Evolutionary conservation across 2,329 filamentous ascomycete genomes (phyloP).

Genomic region (Stagonosporopsis rhizophila): DNA sequence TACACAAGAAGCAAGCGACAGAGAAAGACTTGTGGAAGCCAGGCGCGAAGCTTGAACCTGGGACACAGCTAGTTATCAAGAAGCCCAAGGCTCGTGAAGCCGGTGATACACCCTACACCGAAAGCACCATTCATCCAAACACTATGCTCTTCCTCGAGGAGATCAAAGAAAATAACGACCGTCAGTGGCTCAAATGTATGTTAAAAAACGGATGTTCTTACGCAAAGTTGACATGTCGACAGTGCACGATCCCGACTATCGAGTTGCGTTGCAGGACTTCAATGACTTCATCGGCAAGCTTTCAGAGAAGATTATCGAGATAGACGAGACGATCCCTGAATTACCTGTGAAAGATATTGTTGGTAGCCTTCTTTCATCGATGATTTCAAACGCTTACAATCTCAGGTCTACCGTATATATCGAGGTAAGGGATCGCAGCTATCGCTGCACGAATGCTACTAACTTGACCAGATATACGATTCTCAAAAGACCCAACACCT

Average conservation of each 20-base stretch:
- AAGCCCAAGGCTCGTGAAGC: constrained; percentile 68
- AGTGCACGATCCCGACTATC: constrained; percentile 83
- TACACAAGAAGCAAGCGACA: constrained; percentile 28
- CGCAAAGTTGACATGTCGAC: constrained; percentile 23
- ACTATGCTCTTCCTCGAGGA: constrained; percentile 68
- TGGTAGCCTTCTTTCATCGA: constrained; percentile 29
- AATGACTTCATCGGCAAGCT: constrained; percentile 77
- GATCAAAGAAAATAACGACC: constrained; percentile 66
- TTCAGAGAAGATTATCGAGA: constrained; percentile 72
- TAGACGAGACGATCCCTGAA: constrained; percentile 84
- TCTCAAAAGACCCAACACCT: constrained; percentile 82
- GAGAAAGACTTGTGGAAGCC: constrained; percentile 63
- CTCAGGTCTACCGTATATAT: constrained; percentile 80
- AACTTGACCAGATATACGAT: constrained; percentile 69
- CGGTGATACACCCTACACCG: constrained; percentile 64
- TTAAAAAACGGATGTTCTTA: no score
- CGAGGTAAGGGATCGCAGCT: constrained; percentile 52
- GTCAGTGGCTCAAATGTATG: constrained; percentile 69
- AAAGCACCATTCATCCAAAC: constrained; percentile 68
- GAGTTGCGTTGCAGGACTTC: constrained; percentile 80
- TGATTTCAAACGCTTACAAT: constrained; percentile 17
- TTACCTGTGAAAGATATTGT: constrained; percentile 83
- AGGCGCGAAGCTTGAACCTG: constrained; percentile 64
- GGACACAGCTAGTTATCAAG: constrained; percentile 67
- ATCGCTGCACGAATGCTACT: background rate